phyloP scores from a whole-genome alignment of 495 filamentous ascomycete species.

The Rusavskia elegans region DNA sequence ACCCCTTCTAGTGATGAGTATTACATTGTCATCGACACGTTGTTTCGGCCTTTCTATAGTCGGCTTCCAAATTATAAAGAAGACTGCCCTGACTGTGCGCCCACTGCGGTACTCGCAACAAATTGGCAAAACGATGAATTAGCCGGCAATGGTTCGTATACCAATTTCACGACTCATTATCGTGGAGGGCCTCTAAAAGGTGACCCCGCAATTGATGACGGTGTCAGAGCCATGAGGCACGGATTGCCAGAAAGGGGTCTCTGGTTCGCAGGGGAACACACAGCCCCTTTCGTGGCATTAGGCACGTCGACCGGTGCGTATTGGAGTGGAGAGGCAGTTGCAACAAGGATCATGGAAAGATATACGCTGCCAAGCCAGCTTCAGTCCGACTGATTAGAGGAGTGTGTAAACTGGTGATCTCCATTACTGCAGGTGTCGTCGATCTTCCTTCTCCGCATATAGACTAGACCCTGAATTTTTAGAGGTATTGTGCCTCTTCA shows the following conservation, averaged over 20 bases:
- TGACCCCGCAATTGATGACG: conserved; percentile 23
- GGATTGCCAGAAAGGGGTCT: conserved; percentile 38
- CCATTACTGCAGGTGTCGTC: too few relatives aligned
- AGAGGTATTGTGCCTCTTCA: too few relatives aligned
- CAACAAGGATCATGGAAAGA: not conserved
- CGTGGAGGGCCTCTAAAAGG: conserved; percentile 21
- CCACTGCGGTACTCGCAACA: conserved; percentile 43
- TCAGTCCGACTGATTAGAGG: too few relatives aligned
- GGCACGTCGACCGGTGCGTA: not conserved
- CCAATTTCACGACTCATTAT: conserved; percentile 54
- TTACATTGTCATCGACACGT: conserved; percentile 14
- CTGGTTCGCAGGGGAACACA: not conserved
- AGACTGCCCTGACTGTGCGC: conserved; percentile 51
- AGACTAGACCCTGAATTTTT: too few relatives aligned
- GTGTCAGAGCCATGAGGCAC: conserved; percentile 56
- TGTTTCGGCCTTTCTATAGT: conserved; percentile 61
- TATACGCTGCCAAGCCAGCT: too few relatives aligned
- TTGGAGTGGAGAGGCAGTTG: not conserved
- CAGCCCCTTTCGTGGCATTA: not conserved
- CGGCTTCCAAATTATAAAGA: conserved; percentile 25
- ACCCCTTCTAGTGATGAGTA: too few relatives aligned
- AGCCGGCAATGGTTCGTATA: conserved; percentile 77
- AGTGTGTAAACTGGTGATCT: too few relatives aligned
- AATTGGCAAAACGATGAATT: conserved; percentile 69
- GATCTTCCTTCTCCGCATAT: too few relatives aligned